Evolutionary conservation across 164 flowering plant species (phyloP).

Genomic region (Echeveria elegans): DNA sequence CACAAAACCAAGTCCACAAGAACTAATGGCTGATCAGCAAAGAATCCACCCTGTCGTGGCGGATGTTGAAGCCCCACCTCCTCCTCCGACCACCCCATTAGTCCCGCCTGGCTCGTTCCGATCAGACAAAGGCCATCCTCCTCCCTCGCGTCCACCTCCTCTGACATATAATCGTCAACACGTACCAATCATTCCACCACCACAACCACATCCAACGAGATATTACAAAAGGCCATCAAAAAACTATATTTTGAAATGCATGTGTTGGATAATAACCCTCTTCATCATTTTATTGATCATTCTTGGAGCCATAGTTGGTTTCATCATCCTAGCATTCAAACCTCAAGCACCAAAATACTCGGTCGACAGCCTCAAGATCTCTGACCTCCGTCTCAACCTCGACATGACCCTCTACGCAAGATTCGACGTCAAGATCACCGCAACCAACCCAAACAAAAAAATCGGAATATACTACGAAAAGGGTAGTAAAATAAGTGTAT

Average conservation of each 20-base stretch:
- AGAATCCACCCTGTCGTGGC: slow-evolving; percentile 50
- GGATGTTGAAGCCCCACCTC: slow-evolving; percentile 29
- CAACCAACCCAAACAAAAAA: slow-evolving; percentile 69
- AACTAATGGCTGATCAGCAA: slow-evolving; percentile 36
- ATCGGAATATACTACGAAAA: slow-evolving; percentile 75
- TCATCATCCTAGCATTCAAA: slow-evolving; percentile 52
- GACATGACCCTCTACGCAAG: slow-evolving; percentile 42
- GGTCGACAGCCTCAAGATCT: slow-evolving; percentile 38
- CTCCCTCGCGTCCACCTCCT: slow-evolving; percentile 2
- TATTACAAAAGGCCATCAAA: not conserved
- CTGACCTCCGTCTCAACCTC: slow-evolving; percentile 31
- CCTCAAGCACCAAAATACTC: slow-evolving; percentile 78
- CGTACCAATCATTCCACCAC: slow-evolving; percentile 21
- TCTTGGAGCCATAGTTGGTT: slow-evolving; percentile 30
- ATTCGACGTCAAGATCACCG: slow-evolving; percentile 59
- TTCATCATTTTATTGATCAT: slow-evolving; percentile 31
- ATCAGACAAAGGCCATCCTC: slow-evolving; percentile 47
- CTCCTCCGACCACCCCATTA: slow-evolving; percentile 39
- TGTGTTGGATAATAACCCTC: slow-evolving; percentile 48
- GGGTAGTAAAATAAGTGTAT: slow-evolving; percentile 50
- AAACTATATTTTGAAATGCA: slow-evolving; percentile 13
- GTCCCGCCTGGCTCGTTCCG: slow-evolving; percentile 26
- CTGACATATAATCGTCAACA: not conserved
- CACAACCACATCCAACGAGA: slow-evolving; percentile 8
- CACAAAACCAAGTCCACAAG: not conserved